Evolutionary conservation across 1,284 basidiomycete genomes (phyloP), one percentile per base, ranked within the genome.

Genomic region (Hemileia vastatrix): DNA sequence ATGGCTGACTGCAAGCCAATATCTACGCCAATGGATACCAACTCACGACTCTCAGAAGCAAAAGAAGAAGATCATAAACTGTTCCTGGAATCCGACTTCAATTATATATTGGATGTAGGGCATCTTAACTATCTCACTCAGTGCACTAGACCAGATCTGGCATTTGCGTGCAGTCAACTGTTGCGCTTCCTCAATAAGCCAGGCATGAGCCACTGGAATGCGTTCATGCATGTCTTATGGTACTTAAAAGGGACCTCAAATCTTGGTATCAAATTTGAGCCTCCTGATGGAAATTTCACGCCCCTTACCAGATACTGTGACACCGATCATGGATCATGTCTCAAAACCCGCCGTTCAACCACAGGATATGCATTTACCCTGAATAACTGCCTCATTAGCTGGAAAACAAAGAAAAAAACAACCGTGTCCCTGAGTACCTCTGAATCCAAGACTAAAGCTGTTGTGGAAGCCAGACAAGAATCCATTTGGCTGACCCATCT

Each of bases 171-270:
- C 5, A 36, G 58, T 8, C 21, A n/a, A 3, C 23, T 60, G 5
- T 60, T 51, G 9, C 33, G 31, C 15, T 51, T 52, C 43, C 50
- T 60, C 4, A 23, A 52, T 27, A 44, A 47, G 24, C 58, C 51
- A 18, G 31, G 27, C 18, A 31, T 53, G 9, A 36, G 6, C 6
- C 49, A 52, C 18, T 61, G 58, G 58, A 36, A 61, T 6, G 27
- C 50, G 8, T 40, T 32, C 6, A 47, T 54, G 2, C 50, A 54
- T 13, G 19, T 48, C 1, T 27, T 61, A 48, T n/a, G 23, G 4
- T 54, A 61, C 21, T 31, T 54, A 4, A 61, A 61, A 44, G n/a
- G 21, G 2, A 36, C 53, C 1, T 6, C 2, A 21, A 15, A 27
- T 6, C 3, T 40, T 13, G 53, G 53, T 2, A n/a, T n/a, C n/a